Base-by-base conservation (phyloP, 108 stramenopile genomes). In the Ochromonas danica region DNA sequence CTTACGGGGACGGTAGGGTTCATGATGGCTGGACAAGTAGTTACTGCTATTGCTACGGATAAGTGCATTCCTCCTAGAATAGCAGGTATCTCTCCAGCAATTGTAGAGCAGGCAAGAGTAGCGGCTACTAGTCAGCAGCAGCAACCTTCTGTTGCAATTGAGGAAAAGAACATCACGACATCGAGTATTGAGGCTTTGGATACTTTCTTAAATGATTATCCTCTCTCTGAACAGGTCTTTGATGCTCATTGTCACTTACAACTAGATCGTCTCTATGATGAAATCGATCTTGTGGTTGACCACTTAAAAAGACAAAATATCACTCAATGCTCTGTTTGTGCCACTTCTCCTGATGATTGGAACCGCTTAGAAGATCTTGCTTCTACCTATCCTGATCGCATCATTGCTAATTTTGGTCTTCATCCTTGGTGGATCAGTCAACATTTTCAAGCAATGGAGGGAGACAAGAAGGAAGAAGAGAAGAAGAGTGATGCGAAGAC, bases 201-300 rank as follows among this genome's bases (percentile, higher is more conserved):
- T 22, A 51, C 6, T 22, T 14, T 22, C 45, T 14, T 14, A 22
- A 14, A 6, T 51, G 22, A 51, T 51, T 51, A 14, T 22, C 6
- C 45, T 51, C 45, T 51, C 22, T n/a, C n/a, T n/a, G n/a, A n/a
- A n/a, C n/a, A n/a, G n/a, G n/a, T n/a, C n/a, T 70, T 70, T 70
- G 67, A 70, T 70, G 41, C 40, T 42, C 72, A 75, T 36, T 75
- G 72, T 36, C 72, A 75, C 40, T 36, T 75, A 25, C 72, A 75
- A 41, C 72, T 75, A 14, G 25, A 33, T 41, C 40, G 14, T 10
- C 6, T 36, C 3, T 36, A 57, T 36, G 10, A 6, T 41, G 17
- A 60, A 6, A 6, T 41, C 36, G n/a, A 3, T 10, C 72, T 30
- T 10, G 51, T 41, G 36, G 6, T 36, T 27, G 36, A 3, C 38